Evolutionary conservation across 129 eudicot genomes (phyloP), one percentile per base, ranked within the genome.

Genomic region (Ambrosia artemisiifolia): DNA sequence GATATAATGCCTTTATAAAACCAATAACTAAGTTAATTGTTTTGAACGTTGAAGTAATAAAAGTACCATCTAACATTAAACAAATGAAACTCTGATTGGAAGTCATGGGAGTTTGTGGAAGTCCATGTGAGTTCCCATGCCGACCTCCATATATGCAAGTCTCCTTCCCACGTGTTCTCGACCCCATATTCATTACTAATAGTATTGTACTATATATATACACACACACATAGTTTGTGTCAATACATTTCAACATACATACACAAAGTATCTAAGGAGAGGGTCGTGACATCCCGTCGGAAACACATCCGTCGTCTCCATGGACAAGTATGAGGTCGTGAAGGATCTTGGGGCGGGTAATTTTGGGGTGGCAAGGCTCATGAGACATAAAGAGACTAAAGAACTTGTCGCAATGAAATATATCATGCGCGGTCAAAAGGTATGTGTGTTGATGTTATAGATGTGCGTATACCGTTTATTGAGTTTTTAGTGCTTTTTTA

Each of bases 321-420:
- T 91, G 97, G 92, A 91, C 33, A 91, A 86, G 69, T 91, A 91
- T 34, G 97, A 91, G 79, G 75, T 84, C 20, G 90, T 91, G 76
- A 91, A 91, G 82, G 86, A 91, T 80, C 75, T 91, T 17, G 97
- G 97, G 56, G 70, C 97, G 53, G 97, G 97, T n/a, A 91, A 88
- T 73, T 91, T 91, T 24, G 97, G 97, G 1, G 95, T 91, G 4
- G 97, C 97, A 2, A 83, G 92, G 87, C 95, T 91, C 20, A 55
- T 91, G 84, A 77, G 95, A 69, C 86, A 91, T 75, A 88, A 78
- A 67, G 84, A 88, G 32, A 91, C 97, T 79, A 88, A 88, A 75
- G 90, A 84, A 16, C 88, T 91, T 1, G 95, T 91, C 18, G 97
- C 97, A 67, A 88, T 91, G 86, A 91, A 91, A 82, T 88, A 85